Conservation (phyloP, 345 rosid species). For the Acer negundo region DNA sequence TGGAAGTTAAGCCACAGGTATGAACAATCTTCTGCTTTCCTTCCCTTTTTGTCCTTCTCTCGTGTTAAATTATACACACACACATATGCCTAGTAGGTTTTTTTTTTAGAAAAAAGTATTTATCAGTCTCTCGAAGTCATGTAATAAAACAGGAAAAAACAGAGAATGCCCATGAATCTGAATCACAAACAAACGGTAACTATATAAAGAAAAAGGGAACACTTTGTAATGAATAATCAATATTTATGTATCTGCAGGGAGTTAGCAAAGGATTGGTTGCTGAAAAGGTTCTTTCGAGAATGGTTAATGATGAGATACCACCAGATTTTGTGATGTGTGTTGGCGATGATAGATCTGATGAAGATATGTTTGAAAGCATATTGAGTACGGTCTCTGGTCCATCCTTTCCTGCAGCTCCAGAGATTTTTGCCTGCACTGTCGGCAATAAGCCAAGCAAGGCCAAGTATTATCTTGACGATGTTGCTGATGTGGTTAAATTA, state of each 20-base stretch:
- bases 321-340: conserved; percentile 88
- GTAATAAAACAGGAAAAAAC: neutral
- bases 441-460: conserved; percentile 94
- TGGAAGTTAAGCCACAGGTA: conserved; percentile 95
- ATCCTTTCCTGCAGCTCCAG: conserved; percentile 58
- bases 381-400: conserved; percentile 48
- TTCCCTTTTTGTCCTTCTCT: too few relatives aligned
- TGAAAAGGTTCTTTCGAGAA: conserved; percentile 55
- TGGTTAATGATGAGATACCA: conserved; percentile 52
- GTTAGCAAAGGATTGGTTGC: conserved; percentile 82
- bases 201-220: neutral
- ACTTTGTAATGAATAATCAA: neutral
- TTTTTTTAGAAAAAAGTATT: neutral
- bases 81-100: neutral
- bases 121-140: neutral
- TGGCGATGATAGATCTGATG: conserved; percentile 92
- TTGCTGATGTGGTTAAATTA: conserved; percentile 61
- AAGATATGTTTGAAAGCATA: conserved; percentile 92
- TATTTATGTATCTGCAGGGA: conserved; percentile 53
- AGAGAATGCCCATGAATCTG: neutral
- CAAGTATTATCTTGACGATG: conserved; percentile 74
- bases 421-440: conserved; percentile 85
- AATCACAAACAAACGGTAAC: neutral
- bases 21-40: neutral
- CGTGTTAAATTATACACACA: neutral